Base-by-base conservation (phyloP, 1,284 basidiomycete species). In the Ustilago lituana region DNA sequence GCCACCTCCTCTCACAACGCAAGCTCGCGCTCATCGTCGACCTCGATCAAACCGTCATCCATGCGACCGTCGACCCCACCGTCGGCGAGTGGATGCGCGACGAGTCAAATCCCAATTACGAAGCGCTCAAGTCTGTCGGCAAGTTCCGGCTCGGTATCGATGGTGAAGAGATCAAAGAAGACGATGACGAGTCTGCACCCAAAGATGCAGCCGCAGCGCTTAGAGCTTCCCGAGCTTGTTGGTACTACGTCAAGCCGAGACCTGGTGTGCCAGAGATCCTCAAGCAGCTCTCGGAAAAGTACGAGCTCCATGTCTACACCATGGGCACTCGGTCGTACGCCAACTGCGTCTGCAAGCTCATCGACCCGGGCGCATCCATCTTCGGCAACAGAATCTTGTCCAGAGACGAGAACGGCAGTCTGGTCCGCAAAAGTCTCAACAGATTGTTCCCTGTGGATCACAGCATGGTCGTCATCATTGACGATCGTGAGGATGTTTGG, bases 301-400 rank as follows among this genome's bases (percentile, higher is more conserved):
- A 96, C 83, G 93, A 98, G 84, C 92, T 98, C 91, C 95, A 98
- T 83, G 94, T 98, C 46, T 98, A 98, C 84, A 98, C 95, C 23
- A 98, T 98, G 94, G 95, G 95, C 52, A 98, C 95, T 17, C 88
- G 95, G 38, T 91, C 93, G 39, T 98, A 98, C 83, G 95, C 95
- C 36, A 91, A 94, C 83, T 89, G 94, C 82, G 94, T 98, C 15
- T 97, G 94, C 84, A 88, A 89, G 54, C 89, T 93, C 33, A 91
- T 98, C 79, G 95, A 98, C 84, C 92, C 94, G 10, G 88, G 91
- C 52, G 89, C 89, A 14, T 89, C 86, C 81, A 86, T 91, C 64
- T 98, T 98, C 78, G 91, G 91, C 40, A 90, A 90, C 38, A 87
- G 95, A 35, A 88, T 98, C 48, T 84, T 98, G 46, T 94, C 91